Base-by-base conservation (phyloP, 179 eudicot genomes). In the Pouteria campechiana region DNA sequence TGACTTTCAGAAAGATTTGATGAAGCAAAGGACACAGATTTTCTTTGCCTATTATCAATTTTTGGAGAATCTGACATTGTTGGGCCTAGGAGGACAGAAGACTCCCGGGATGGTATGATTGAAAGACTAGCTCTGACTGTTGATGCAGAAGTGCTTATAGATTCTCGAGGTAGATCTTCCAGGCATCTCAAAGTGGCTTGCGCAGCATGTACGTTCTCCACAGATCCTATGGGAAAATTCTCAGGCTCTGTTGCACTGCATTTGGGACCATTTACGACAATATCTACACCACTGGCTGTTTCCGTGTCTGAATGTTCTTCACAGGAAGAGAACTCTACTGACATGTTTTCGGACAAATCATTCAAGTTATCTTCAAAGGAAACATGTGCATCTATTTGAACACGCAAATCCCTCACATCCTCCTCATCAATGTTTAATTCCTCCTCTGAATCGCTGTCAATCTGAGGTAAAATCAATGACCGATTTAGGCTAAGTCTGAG, bases 401-500 rank as follows among this genome's bases (percentile, higher is more conserved):
- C 67, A 32, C 73, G 74, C 34, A 86, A 61, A 45, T 79, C 87
- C 57, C 57, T 47, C 15, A 86, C 72, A 44, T 86, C 98, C 44
- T 69, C 76, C 63, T 82, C 94, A 44, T 69, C 67, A 41, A 62
- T 54, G 49, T 51, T 46, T 22, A 63, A 42, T 61, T 68, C 66
- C 47, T 75, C 76, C 37, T 72, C 80, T 16, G 57, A 14, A 15
- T 86, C 88, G 58, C 68, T 63, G 28, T 76, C 90, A 22, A 76
- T 24, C 15, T 58, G 25, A 24, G 96, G 92, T 23, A 86, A 57
- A 46, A 79, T 67, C 58, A 90, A 68, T 38, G 94, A 86, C 30
- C 96, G 90, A 42, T 90, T 90, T 17, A 90, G 74, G 72, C 94
- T 81, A 41, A 81, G 57, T 59, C 87, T 74, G 54, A 89, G 50